Evolutionary conservation across 148 eudicot species (phyloP), one percentile per base, ranked within the genome.

Genomic region (Arctostaphylos glauca): DNA sequence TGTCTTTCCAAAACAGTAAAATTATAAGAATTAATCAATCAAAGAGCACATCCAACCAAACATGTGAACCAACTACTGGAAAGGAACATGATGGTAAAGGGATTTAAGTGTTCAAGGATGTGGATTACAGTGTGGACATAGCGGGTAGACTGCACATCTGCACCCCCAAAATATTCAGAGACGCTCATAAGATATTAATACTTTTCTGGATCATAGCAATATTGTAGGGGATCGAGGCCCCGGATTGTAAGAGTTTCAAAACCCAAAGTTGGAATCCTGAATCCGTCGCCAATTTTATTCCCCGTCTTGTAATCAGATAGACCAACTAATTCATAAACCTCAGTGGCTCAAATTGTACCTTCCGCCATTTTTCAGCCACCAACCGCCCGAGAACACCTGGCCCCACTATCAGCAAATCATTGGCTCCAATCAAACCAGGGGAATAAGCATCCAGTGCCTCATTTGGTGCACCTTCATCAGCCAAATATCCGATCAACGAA

Each of bases 321-420:
- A 16, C 41, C 44, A n/a, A 23, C 21, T 74, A 48, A 74, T 9
- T n/a, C 8, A 47, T 59, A 70, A 9, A 49, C 31, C 48, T 4
- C 5, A 56, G 56, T 43, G 44, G 38, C 18, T 2, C 6, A 14
- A 80, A 66, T 3, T 5, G 58, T 86, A 95, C 98, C 97, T 89
- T 77, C 77, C 82, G 86, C 98, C 98, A 95, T 82, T 89, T 86
- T 53, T 90, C 87, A 87, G 97, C 96, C 5, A 95, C 92, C 67
- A 92, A 88, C 48, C 94, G 98, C 1, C 98, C 98, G 10, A 95
- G 93, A 84, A 90, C 92, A 68, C 98, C 98, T 18, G 98, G 98
- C 48, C 98, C 98, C 81, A 95, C 92, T 72, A 95, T 92, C 77
- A 95, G 86, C 87, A 93, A 86, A 86, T 93, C 98, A 59, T 76